Base-by-base conservation (phyloP, 768 basidiomycete species). In the Mycena chlorophos region DNA sequence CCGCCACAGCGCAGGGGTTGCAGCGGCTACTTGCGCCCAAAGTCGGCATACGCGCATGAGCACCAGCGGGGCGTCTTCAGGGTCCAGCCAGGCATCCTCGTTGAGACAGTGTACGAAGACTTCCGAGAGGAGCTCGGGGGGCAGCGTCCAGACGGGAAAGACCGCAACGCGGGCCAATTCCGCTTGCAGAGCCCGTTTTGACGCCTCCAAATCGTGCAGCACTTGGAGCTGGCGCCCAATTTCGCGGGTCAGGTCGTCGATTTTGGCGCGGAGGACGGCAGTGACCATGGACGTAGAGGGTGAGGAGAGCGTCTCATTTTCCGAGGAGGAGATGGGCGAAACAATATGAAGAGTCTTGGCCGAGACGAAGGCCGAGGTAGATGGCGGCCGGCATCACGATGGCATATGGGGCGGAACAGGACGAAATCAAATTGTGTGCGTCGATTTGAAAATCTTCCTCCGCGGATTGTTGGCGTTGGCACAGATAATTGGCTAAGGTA, bases 1-100 rank as follows among this genome's bases (percentile, higher is more conserved):
- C 13, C n/a, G 6, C 40, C 40, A 42, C 14, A 42, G 40, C 40
- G 40, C 40, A 42, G 40, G 40, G 5, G 40, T 42, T 5, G 40
- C 13, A 5, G 40, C 40, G 13, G 57, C 52, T 25, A 54, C 50
- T 12, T 53, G 37, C 25, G 52, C 50, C 57, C 57, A 58, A 3
- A 3, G 17, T 17, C 34, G 26, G 45, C 57, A 58, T 30, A 58
- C 25, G 2, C 31, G 14, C 20, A 49, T 26, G 5, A 55, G 54
- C 1, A 53, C 5, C n/a, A 52, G 25, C 16, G 55, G 54, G 14
- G 54, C 47, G 8, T 42, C 40, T 6, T 42, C 8, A 6, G 22
- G 13, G 20, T 42, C 40, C 13, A 22, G 13, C 40, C 40, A 42
- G 14, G 40, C 13, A 19, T 42, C 40, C 40, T 42, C 40, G 8